phyloP scores from a whole-genome alignment of 345 rosid genomes.

The Eucalyptus erythrocorys region DNA sequence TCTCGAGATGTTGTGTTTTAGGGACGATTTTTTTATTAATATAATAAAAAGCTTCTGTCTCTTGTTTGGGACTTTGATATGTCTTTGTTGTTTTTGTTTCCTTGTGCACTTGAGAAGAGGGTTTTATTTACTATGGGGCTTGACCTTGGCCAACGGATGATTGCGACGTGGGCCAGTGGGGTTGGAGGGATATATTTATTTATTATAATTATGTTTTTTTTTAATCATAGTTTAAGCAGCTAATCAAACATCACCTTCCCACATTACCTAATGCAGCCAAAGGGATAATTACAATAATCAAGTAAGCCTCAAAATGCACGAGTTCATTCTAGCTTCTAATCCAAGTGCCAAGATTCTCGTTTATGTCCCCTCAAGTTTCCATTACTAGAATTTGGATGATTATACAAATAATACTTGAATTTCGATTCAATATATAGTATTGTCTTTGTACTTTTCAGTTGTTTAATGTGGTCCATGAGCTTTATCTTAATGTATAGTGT shows the following conservation, averaged over 20 bases:
- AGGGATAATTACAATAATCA: not conserved
- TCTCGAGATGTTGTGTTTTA: conserved; percentile 1
- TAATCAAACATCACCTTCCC: not conserved
- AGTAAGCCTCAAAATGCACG: not conserved
- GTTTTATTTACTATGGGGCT: not conserved
- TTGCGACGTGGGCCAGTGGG: not conserved
- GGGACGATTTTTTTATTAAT: not conserved
- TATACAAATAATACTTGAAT: too few species aligned
- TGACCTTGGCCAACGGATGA: not conserved
- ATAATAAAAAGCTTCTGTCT: not conserved
- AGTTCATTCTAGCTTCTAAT: not conserved
- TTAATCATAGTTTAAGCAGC: not conserved
- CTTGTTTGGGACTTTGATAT: not conserved
- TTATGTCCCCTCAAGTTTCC: not conserved
- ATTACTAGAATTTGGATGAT: too few species aligned
- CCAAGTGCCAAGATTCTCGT: not conserved
- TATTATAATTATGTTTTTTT: not conserved
- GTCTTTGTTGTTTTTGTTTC: not conserved
- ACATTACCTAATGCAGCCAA: not conserved
- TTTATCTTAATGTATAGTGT: too few species aligned
- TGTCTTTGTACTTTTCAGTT: too few species aligned
- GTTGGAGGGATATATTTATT: not conserved
- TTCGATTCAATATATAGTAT: too few species aligned
- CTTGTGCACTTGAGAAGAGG: not conserved
- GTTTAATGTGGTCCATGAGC: too few species aligned